These are phyloP conservation scores for Ganoderma meredithae DNA, from an alignment of 1,284 basidiomycete species.

Conservation along the genomic window DNA sequence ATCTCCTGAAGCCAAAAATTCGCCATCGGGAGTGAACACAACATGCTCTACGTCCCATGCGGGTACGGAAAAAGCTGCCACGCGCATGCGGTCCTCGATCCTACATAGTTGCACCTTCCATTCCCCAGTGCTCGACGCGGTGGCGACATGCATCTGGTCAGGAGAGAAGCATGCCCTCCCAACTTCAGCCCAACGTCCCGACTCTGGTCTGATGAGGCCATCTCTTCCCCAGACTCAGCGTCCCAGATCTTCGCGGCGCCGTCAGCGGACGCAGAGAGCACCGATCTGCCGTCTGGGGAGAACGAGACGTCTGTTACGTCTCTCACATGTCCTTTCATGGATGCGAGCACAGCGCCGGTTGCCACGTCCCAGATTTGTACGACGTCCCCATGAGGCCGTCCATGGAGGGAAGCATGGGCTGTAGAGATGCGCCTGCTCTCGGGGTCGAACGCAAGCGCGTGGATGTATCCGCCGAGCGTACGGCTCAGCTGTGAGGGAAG, in stretches of 20 bases:
- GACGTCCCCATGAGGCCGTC: neutral
- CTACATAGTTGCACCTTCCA: neutral
- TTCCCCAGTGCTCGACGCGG: neutral
- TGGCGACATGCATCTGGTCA: neutral
- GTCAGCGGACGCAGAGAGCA: neutral
- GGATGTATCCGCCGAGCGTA: too few relatives aligned
- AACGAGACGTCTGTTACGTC: neutral
- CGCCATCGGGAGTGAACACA: neutral
- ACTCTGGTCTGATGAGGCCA: neutral
- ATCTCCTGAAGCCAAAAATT: neutral
- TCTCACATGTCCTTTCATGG: neutral
- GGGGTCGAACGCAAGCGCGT: neutral
- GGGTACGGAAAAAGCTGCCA: neutral
- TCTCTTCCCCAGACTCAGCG: neutral
- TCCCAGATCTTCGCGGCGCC: neutral
- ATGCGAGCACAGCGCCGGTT: neutral
- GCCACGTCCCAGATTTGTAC: neutral
- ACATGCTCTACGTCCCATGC: neutral
- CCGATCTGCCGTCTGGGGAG: neutral
- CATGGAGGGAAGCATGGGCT: neutral
- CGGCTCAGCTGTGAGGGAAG: too few relatives aligned
- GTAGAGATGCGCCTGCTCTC: neutral
- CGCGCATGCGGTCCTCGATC: neutral
- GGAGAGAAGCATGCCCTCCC: neutral
- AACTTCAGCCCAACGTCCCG: neutral